Evolutionary conservation across 2,329 filamentous ascomycete species (phyloP).

Genomic region (Fusarium protoensiforme): DNA sequence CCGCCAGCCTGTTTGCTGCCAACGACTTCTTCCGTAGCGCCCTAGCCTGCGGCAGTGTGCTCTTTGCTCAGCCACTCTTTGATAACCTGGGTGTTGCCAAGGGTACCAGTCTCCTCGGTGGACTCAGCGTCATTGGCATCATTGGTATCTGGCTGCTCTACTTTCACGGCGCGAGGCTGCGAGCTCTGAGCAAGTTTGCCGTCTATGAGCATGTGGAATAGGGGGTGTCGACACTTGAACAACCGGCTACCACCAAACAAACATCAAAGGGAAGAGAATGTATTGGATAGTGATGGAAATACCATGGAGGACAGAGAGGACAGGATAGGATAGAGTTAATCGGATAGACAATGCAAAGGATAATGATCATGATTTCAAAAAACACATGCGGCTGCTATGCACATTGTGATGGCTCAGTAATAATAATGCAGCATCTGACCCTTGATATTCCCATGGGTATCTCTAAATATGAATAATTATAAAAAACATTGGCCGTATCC

Average conservation of each 20-base stretch:
- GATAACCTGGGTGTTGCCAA: conserved; percentile 67
- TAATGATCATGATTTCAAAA: conserved; percentile 6
- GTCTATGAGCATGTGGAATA: conserved; percentile 44
- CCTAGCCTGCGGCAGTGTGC: conserved; percentile 68
- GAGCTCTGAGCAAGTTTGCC: conserved; percentile 69
- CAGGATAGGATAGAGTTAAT: neutral
- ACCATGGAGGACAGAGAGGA: conserved; percentile 11
- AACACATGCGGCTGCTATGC: neutral
- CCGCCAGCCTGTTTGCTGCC: conserved; percentile 68
- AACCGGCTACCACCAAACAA: neutral
- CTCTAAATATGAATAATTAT: conserved; percentile 8
- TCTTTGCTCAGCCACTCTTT: conserved; percentile 71
- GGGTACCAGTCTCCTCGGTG: conserved; percentile 68
- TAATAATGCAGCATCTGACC: neutral
- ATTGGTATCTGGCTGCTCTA: conserved; percentile 70
- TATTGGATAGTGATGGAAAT: conserved; percentile 13
- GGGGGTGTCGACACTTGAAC: neutral
- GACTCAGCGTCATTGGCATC: conserved; percentile 63
- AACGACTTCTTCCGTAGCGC: conserved; percentile 70
- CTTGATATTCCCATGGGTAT: conserved; percentile 9
- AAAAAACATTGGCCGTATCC: neutral
- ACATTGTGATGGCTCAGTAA: neutral
- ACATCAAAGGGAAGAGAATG: neutral
- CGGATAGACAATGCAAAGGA: conserved; percentile 5
- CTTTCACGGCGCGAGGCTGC: conserved; percentile 64